Conservation (phyloP, 192 early-diverging fungal genomes). For the Gamsiella multidivaricata region DNA sequence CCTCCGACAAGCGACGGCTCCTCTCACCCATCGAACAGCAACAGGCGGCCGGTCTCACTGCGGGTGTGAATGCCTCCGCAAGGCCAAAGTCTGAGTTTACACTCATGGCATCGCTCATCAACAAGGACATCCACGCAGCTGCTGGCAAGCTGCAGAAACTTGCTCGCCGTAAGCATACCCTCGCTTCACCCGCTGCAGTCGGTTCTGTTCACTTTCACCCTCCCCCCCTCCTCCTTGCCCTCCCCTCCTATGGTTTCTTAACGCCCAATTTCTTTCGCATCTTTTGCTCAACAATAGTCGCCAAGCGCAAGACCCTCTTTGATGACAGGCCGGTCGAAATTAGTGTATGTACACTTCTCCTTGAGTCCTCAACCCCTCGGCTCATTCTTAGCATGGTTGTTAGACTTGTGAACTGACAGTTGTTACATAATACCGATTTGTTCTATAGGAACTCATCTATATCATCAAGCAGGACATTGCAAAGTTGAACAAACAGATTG, state of each 20-base stretch:
- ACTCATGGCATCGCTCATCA: constrained; percentile 83
- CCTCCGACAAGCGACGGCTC: constrained; percentile 40
- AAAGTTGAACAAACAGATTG: constrained; percentile 93
- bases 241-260: background rate
- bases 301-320: constrained; percentile 96
- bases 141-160: constrained; percentile 87
- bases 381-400: background rate
- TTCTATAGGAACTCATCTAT: constrained; percentile 82
- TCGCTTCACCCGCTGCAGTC: background rate
- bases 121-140: constrained; percentile 88
- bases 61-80: background rate
- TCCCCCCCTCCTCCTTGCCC: too few species aligned
- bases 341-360: constrained; percentile 62
- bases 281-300: constrained; percentile 61
- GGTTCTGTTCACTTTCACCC: constrained; percentile 1
- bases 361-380: background rate
- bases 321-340: constrained; percentile 98
- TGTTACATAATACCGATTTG: background rate
- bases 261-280: background rate
- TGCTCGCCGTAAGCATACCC: constrained; percentile 66
- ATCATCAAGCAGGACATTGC: constrained; percentile 98
- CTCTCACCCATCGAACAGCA: constrained; percentile 53
- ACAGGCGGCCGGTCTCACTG: constrained; percentile 17
- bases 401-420: background rate
- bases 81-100: constrained; percentile 82